These are phyloP conservation scores for Curvularia sp. DNA, from an alignment of 2,329 filamentous ascomycete genomes.

Conservation along the genomic window DNA sequence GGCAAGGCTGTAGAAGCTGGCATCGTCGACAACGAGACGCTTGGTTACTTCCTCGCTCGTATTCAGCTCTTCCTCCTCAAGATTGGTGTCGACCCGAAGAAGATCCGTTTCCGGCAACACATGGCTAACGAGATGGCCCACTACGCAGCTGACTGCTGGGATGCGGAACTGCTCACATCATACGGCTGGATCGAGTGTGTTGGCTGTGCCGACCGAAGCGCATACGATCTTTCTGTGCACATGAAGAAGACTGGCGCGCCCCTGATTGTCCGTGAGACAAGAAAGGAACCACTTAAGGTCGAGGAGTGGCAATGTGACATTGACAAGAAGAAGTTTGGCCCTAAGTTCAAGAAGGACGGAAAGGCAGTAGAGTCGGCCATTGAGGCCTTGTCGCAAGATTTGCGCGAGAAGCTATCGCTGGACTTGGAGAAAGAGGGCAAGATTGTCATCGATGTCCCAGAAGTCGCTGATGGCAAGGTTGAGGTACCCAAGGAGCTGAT, in stretches of 20 bases:
- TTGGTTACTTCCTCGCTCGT: slow-evolving; percentile 95
- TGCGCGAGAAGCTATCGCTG: slow-evolving; percentile 80
- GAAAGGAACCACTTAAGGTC: slow-evolving; percentile 77
- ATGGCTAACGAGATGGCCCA: slow-evolving; percentile 93
- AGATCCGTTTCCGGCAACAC: slow-evolving; percentile 96
- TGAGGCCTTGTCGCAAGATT: slow-evolving; percentile 75
- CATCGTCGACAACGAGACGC: slow-evolving; percentile 94
- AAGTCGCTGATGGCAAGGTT: slow-evolving; percentile 72
- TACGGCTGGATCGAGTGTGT: slow-evolving; percentile 99
- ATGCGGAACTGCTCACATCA: slow-evolving; percentile 88
- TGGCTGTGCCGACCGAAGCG: slow-evolving; percentile 92
- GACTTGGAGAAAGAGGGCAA: slow-evolving; percentile 76
- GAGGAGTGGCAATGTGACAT: slow-evolving; percentile 89
- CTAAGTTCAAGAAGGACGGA: slow-evolving; percentile 88
- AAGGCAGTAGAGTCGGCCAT: slow-evolving; percentile 84
- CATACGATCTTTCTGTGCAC: slow-evolving; percentile 92
- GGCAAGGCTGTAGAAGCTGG: slow-evolving; percentile 83
- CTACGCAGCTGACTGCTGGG: slow-evolving; percentile 97
- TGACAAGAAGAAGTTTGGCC: slow-evolving; percentile 95
- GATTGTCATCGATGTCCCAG: slow-evolving; percentile 76
- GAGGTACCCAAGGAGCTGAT: slow-evolving; percentile 81
- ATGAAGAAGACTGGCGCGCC: slow-evolving; percentile 89
- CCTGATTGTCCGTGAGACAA: slow-evolving; percentile 81
- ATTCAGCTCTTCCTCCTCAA: slow-evolving; percentile 90
- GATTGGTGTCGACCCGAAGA: slow-evolving; percentile 84